Base-by-base conservation (phyloP, 2,329 filamentous ascomycete genomes). In the Monosporascus sp. region DNA sequence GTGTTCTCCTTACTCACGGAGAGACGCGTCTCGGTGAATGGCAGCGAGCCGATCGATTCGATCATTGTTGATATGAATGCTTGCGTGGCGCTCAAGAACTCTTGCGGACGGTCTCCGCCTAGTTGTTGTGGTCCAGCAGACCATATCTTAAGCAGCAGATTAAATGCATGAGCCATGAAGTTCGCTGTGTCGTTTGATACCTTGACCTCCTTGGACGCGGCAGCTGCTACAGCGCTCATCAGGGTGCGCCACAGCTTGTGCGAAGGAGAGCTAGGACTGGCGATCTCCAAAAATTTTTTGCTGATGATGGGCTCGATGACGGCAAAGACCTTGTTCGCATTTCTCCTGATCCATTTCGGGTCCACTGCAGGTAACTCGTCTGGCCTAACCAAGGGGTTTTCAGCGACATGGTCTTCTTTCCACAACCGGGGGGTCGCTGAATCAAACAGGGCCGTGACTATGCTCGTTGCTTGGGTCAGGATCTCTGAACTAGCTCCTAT, bases 331-430 rank as follows among this genome's bases (percentile, higher is more conserved):
- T 77, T 78, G 1, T 74, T 66, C 5, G 87, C 75, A 56, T 89
- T 90, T 54, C 82, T 86, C 51, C 93, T 83, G 14, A 95, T 78
- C 94, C 94, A 99, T 74, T 88, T 91, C 5, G 88, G 78, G 63
- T 97, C 91, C 7, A 97, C 74, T 7, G 86, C 76, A 6, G 91
- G 89, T n/a, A 99, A 75, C 55, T 97, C 91, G n/a, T 86, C 82
- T 0, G 86, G 78, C 50, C 77, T 80, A 51, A 84, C 72, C 35
- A 85, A 70, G 3, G 81, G 74, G 17, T 72, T 70, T 20, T 87
- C 82, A 54, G 84, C 77, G 9, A 89, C 86, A 50, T 86, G 85
- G 57, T 88, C 84, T 59, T 89, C 85, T 51, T 82, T 86, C 91
- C 91, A 97, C 4, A 86, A 69, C 56, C 85, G 70, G 48, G 76